These are phyloP conservation scores for Neofusicoccum parvum DNA, from an alignment of 2,329 filamentous ascomycete species.

Conservation along the genomic window DNA sequence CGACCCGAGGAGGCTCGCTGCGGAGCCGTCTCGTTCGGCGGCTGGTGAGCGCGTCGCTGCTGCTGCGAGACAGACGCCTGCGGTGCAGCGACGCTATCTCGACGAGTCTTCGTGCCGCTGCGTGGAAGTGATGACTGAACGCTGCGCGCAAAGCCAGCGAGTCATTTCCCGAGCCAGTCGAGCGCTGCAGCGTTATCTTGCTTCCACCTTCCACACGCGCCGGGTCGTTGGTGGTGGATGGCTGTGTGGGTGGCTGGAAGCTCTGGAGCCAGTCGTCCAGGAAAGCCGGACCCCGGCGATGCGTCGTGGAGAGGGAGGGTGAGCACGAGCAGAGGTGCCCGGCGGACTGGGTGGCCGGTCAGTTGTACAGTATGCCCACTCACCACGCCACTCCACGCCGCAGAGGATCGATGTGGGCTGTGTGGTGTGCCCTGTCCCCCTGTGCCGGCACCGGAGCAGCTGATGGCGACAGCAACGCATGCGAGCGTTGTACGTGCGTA, in stretches of 20 bases:
- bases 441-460: background rate
- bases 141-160: background rate
- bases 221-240: too few relatives aligned
- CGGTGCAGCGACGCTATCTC: background rate
- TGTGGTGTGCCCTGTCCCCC: too few relatives aligned
- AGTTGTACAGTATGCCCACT: background rate
- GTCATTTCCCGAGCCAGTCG: background rate
- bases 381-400: slow-evolving; percentile 3
- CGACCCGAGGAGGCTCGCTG: too few relatives aligned
- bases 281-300: background rate
- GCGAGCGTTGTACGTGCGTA: background rate
- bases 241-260: too few relatives aligned
- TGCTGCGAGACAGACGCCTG: too few relatives aligned
- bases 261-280: background rate
- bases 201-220: background rate
- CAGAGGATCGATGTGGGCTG: background rate
- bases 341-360: too few relatives aligned
- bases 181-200: background rate
- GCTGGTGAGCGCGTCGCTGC: too few relatives aligned
- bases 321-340: too few relatives aligned
- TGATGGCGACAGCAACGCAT: background rate
- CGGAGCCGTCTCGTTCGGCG: too few relatives aligned
- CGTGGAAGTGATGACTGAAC: background rate
- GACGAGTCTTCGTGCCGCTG: background rate
- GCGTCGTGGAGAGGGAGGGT: too few relatives aligned